phyloP scores from a whole-genome alignment of 805 yeast species.

The Monosporozyma solicola region DNA sequence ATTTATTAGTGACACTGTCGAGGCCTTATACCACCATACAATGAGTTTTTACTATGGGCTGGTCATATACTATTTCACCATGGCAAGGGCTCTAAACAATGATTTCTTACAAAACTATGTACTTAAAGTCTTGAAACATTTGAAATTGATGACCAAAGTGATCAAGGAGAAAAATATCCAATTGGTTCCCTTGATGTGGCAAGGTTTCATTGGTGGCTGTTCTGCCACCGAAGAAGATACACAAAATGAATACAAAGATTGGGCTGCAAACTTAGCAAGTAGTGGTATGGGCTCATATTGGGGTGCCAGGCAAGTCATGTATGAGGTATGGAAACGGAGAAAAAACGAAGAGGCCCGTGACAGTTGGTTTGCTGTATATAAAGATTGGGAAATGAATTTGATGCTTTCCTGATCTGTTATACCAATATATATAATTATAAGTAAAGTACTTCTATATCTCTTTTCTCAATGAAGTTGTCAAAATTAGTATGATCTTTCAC shows the following conservation, averaged over 20 bases:
- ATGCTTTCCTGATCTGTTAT: conserved; percentile 40
- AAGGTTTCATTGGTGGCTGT: conserved; percentile 82
- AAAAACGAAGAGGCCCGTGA: conserved; percentile 47
- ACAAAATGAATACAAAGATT: conserved; percentile 58
- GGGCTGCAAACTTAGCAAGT: conserved; percentile 45
- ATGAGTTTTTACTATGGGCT: conserved; percentile 70
- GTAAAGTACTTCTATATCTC: background rate
- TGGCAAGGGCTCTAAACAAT: conserved; percentile 49
- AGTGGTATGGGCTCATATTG: conserved; percentile 71
- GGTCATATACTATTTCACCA: conserved; percentile 59
- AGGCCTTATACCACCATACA: conserved; percentile 71
- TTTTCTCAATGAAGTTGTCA: too few species aligned
- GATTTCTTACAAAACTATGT: conserved; percentile 54
- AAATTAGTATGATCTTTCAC: background rate
- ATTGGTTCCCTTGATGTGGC: conserved; percentile 76
- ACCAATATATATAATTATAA: background rate
- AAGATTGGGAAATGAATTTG: conserved; percentile 79
- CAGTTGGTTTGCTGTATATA: conserved; percentile 71
- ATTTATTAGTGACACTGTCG: conserved; percentile 36
- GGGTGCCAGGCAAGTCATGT: conserved; percentile 78
- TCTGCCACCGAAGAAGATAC: conserved; percentile 52
- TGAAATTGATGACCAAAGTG: conserved; percentile 52
- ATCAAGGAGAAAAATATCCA: conserved; percentile 43
- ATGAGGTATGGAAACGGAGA: conserved; percentile 77
- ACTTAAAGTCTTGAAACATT: conserved; percentile 48